phyloP scores from a whole-genome alignment of 129 eudicot genomes.

The Flaveria sonorensis region DNA sequence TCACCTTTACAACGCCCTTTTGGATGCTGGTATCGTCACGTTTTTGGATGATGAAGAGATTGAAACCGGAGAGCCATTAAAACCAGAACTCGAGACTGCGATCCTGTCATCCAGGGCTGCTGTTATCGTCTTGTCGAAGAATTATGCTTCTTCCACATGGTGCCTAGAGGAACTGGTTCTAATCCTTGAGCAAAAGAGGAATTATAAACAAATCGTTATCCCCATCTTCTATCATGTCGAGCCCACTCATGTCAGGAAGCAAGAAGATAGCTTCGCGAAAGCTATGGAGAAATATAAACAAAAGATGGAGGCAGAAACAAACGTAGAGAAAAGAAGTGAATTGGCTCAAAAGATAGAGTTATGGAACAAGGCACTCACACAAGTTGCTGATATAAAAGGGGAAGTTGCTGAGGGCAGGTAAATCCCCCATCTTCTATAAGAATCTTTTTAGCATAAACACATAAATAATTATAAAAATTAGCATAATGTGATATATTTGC shows the following conservation, averaged over 20 bases:
- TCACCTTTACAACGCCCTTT: too few relatives aligned
- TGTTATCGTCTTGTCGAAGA: too few relatives aligned
- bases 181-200: too few relatives aligned
- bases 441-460: too few relatives aligned
- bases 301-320: background rate
- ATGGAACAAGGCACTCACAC: background rate
- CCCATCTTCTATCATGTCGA: background rate
- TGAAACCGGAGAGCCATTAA: too few relatives aligned
- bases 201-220: background rate
- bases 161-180: background rate
- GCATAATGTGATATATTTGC: too few relatives aligned
- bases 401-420: background rate
- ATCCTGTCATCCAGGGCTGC: too few relatives aligned
- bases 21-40: too few relatives aligned
- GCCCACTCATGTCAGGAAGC: background rate
- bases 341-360: background rate
- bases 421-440: too few relatives aligned
- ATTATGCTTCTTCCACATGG: background rate
- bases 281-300: background rate
- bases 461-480: too few relatives aligned
- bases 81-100: too few relatives aligned
- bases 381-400: background rate
- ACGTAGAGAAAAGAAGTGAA: background rate
- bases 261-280: background rate
- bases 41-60: too few relatives aligned